Evolutionary conservation across 1,284 basidiomycete species (phyloP).

Genomic region (Golubevia pallescens): DNA sequence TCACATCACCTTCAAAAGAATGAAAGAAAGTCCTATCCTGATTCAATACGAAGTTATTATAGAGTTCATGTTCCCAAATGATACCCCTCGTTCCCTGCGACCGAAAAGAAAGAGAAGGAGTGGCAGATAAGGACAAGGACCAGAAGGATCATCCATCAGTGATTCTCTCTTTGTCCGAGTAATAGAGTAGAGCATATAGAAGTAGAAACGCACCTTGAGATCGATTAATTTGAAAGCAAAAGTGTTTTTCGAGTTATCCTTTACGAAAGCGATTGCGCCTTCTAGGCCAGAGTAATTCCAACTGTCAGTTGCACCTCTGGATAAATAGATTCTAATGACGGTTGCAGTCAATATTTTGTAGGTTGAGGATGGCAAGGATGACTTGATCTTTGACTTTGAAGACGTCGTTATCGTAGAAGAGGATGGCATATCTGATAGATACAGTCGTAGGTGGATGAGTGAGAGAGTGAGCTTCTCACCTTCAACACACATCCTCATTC

Average conservation of each 20-base stretch:
- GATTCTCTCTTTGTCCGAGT: no score
- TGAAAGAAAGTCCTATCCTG: conserved; percentile 92
- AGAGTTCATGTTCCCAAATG: conserved; percentile 93
- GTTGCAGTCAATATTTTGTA: conserved; percentile 63
- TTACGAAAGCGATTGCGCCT: conserved; percentile 55
- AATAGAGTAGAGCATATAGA: no score
- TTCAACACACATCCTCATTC: no score
- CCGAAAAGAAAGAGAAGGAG: not conserved
- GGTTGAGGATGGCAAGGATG: conserved; percentile 43
- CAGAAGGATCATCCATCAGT: no score
- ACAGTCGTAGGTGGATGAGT: no score
- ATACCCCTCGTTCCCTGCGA: conserved; percentile 79
- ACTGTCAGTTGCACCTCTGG: conserved; percentile 27
- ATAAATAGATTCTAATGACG: conserved; percentile 52
- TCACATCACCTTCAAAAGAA: conserved; percentile 87
- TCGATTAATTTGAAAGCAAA: conserved; percentile 55
- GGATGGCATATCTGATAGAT: conserved; percentile 33
- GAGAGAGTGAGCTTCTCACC: no score
- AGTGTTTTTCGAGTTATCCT: conserved; percentile 29
- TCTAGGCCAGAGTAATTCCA: conserved; percentile 57
- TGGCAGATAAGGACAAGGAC: not conserved
- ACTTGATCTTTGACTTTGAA: conserved; percentile 60
- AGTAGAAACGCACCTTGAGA: conserved; percentile 24
- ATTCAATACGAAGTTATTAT: conserved; percentile 81
- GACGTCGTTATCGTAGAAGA: conserved; percentile 48